Evolutionary conservation across 768 basidiomycete genomes (phyloP), one percentile per base, ranked within the genome.

Genomic region (Crassisporium funariophilum): DNA sequence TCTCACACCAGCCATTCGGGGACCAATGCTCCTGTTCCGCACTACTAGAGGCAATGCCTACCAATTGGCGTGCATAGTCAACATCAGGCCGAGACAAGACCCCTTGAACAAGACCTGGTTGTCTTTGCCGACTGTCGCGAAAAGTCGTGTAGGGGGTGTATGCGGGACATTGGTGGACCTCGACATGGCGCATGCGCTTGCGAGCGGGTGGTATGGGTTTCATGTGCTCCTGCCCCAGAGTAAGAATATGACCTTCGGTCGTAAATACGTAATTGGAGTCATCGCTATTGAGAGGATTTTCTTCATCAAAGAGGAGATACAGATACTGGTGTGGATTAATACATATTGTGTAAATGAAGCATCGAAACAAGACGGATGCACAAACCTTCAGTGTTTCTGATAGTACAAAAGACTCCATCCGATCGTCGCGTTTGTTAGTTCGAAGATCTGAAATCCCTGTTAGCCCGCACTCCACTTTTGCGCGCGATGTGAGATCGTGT

Each of bases 381-480:
- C 66, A 23, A 49, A 86, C 92, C 77, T 95, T 95, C 37, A 97
- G 70, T 0, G 93, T 93, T 69, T 95, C 95, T 3, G 91, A 93
- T 23, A 98, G 74, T n/a, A 83, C 83, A 64, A 98, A 99, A 4
- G 89, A 92, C 65, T 98, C 97, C 97, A 98, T 98, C 49, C 95
- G 81, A 59, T 98, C 92, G 53, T 95, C 92, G 13, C 80, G 81
- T 56, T 82, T 74, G 55, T 91, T 88, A 22, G 75, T 83, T 33
- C 85, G 75, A 2, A 98, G 76, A 65, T 97, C 88, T 54, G 77
- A 73, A 46, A 98, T 83, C 6, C 90, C 85, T 4, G 88, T 78
- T 35, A 98, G 73, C 1, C 95, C 95, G 62, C 95, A 98, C 9
- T 80, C 76, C 4, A 94, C 91, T 65, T 84, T 89, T 13, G 91